phyloP scores from a whole-genome alignment of 2,329 filamentous ascomycete genomes.

The Xylaria sp. region DNA sequence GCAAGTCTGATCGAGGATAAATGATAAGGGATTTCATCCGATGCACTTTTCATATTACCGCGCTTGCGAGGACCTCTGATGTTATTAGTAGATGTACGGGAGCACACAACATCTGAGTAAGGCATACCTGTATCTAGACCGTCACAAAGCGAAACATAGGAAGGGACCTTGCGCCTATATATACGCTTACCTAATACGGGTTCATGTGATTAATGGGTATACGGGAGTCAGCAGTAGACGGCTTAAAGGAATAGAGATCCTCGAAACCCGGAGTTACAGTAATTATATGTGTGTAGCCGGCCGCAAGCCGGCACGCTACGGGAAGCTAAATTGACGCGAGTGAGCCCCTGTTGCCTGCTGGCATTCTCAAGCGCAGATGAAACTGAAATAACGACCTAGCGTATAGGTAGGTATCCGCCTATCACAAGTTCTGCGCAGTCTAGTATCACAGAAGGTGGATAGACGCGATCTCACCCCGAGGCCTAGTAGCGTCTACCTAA shows the following conservation, averaged over 20 bases:
- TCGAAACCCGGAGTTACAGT: not conserved
- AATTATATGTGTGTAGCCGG: constrained; percentile 3
- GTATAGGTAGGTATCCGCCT: not conserved
- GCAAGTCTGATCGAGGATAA: no score
- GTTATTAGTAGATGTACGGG: no score
- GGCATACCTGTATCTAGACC: no score
- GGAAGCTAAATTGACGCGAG: constrained; percentile 23
- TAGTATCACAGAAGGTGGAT: not conserved
- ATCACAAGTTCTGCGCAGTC: constrained; percentile 1
- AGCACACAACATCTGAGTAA: not conserved
- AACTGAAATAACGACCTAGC: constrained; percentile 1
- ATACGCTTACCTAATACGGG: not conserved
- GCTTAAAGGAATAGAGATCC: not conserved
- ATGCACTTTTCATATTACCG: no score
- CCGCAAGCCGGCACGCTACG: constrained; percentile 19
- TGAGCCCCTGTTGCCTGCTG: constrained; percentile 13
- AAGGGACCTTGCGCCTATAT: not conserved
- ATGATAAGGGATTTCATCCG: no score
- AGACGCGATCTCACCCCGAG: not conserved
- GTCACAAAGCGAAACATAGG: not conserved
- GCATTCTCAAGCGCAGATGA: not conserved
- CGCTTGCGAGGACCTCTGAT: no score
- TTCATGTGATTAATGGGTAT: not conserved
- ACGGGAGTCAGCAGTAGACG: not conserved
- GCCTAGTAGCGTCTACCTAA: not conserved